Base-by-base conservation (phyloP, 371 early-diverging fungal genomes). In the Mucor irregularis region DNA sequence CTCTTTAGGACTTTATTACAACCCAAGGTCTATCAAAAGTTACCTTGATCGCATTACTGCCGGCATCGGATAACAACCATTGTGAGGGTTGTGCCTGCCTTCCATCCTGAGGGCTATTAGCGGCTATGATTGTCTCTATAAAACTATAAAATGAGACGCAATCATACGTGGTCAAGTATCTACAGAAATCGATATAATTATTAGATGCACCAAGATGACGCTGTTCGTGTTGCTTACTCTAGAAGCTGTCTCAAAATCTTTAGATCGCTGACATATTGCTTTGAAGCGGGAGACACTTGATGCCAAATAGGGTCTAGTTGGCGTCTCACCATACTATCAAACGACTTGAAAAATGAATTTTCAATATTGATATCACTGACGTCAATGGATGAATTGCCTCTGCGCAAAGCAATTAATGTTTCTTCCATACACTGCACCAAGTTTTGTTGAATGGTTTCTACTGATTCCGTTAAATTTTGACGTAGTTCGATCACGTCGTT, bases 281-380 rank as follows among this genome's bases (percentile, higher is more conserved):
- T 91, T 0, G 90, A 88, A 26, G 85, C 85, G 10, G 69, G 54
- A 31, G 87, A 79, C 11, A 95, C 81, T 7, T 84, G 75, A 69
- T 97, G 95, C 97, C 97, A 97, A 25, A 92, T 75, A 2, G 94
- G 91, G 54, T 89, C 89, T 28, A 97, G 67, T 65, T 92, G 92
- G 4, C 71, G 68, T 17, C 90, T 76, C 14, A 96, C 69, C 31
- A 88, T 76, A 4, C 63, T 58, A 73, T 95, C 95, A 67, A 94
- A 95, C 0, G 90, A 86, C 42, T 81, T 79, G 66, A 90, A 90
- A 39, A 96, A 76, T 0, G 93, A 83, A 60, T 92, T 88, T 60
- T 97, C 96, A 4, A 94, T 77, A 0, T 89, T 93, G 26, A 95
- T 80, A 1, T 91, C 86, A n/a, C 88, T 87, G 0, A 85, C 45